Evolutionary conservation across 2,329 filamentous ascomycete species (phyloP), one percentile per base, ranked within the genome.

Genomic region (Pseudogymnoascus sp.): DNA sequence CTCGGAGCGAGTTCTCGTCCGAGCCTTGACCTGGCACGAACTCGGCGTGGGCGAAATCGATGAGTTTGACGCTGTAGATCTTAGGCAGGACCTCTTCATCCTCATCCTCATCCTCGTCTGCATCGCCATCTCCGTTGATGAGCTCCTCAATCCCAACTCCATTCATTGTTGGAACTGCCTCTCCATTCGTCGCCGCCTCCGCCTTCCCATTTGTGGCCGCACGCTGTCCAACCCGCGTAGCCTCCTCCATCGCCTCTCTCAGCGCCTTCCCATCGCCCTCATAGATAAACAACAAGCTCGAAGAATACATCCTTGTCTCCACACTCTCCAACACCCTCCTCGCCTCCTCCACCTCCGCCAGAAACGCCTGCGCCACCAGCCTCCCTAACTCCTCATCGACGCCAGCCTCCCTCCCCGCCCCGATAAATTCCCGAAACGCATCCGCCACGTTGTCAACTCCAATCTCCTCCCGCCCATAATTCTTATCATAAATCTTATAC

Each of bases 31-130:
- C 91, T 0, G 90, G 89, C 1, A 85, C 88, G 87, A 70, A 97
- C 59, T 80, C 77, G 10, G 94, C 94, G 75, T 99, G 94, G 1
- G 94, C 94, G 80, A 99, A 99, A 74, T 99, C 94, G 69, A 99
- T 99, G 66, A 99, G 81, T 72, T 93, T 94, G 59, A 97, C 80
- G 11, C 85, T 83, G 70, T 88, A 91, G 45, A 96, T 83, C 69
- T 87, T 87, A 0, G 88, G 88, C 10, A 74, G 71, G 64, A 77
- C 72, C 60, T 82, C 78, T 52, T 80, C 77, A 2, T 85, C 82
- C 1, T 86, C 82, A 0, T 84, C 81, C 1, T 78, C 79, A 0
- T 80, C 78, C 1, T 79, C 78, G 1, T 78, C 69, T 0, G 74
- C 74, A 2, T 78, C 80, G 0, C 78, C 74, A 59, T 74, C 69